Conservation (phyloP, 768 basidiomycete genomes). For the Phlegmacium glaucopus region DNA sequence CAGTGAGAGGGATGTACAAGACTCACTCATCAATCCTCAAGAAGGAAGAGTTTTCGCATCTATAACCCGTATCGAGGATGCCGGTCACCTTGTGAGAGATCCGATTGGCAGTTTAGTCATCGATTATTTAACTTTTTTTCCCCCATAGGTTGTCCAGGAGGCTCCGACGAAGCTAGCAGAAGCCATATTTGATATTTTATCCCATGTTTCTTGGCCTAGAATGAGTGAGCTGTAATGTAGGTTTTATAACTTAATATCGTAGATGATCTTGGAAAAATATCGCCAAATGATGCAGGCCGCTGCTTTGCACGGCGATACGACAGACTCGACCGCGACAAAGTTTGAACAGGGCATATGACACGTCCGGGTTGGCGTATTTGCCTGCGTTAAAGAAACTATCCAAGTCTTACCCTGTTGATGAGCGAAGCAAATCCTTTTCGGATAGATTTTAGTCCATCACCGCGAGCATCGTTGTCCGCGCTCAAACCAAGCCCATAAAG, state of each 20-base stretch:
- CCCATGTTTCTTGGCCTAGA: neutral
- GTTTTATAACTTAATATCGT: no score
- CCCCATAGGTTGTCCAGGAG: constrained; percentile 24
- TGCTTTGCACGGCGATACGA: no score
- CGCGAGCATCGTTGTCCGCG: constrained; percentile 54
- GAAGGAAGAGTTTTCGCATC: constrained; percentile 25
- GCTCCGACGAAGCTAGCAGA: constrained; percentile 23
- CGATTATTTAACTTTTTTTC: neutral
- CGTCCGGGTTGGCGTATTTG: no score
- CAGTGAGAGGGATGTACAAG: constrained; percentile 22
- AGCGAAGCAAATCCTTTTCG: constrained; percentile 71
- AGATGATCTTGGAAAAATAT: no score
- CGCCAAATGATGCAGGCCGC: no score
- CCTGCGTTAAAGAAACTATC: no score
- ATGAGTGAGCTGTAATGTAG: constrained; percentile 11
- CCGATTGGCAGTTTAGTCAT: neutral
- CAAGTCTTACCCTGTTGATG: constrained; percentile 65
- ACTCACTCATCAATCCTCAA: constrained; percentile 22
- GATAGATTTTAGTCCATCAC: constrained; percentile 65
- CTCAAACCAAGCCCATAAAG: constrained; percentile 63
- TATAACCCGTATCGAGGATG: neutral
- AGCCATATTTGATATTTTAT: constrained; percentile 17
- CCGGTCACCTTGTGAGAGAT: neutral
- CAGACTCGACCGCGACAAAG: no score
- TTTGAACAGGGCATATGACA: no score